These are phyloP conservation scores for Chernovozyma sophiae-reginae DNA, from an alignment of 1,139 yeast species.

Conservation along the genomic window DNA sequence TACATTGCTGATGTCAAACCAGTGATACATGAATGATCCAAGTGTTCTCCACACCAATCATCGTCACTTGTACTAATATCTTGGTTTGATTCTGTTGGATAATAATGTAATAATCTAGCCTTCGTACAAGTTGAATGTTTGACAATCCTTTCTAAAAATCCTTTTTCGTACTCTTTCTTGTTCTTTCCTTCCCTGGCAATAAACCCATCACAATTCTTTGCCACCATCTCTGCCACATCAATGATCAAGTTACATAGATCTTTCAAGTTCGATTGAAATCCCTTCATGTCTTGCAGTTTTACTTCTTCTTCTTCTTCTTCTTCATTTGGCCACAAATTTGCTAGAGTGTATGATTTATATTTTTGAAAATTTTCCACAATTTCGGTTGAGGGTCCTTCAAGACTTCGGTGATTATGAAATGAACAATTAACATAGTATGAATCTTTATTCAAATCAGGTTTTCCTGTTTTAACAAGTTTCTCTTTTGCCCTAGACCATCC, in stretches of 20 bases:
- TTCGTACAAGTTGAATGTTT: slow-evolving; percentile 51
- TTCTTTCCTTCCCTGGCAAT: slow-evolving; percentile 17
- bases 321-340: slow-evolving; percentile 52
- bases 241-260: slow-evolving; percentile 43
- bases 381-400: slow-evolving; percentile 44
- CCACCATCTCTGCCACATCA: slow-evolving; percentile 48
- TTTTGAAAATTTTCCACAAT: slow-evolving; percentile 28
- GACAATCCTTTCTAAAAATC: slow-evolving; percentile 45
- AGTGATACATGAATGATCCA: slow-evolving; percentile 61
- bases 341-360: slow-evolving; percentile 42
- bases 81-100: slow-evolving; percentile 25
- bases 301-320: too few relatives aligned
- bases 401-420: slow-evolving; percentile 38
- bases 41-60: slow-evolving; percentile 65
- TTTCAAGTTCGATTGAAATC: slow-evolving; percentile 37
- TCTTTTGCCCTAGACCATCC: slow-evolving; percentile 72
- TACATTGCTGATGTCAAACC: slow-evolving; percentile 57
- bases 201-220: slow-evolving; percentile 50
- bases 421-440: slow-evolving; percentile 61
- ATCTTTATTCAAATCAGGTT: slow-evolving; percentile 53
- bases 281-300: slow-evolving; percentile 9
- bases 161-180: slow-evolving; percentile 24
- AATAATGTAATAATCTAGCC: slow-evolving; percentile 58
- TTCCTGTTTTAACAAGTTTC: slow-evolving; percentile 31
- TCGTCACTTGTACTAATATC: slow-evolving; percentile 20